Evolutionary conservation across 108 stramenopile genomes (phyloP), one percentile per base, ranked within the genome.

Genomic region (Chaetoceros muelleri): DNA sequence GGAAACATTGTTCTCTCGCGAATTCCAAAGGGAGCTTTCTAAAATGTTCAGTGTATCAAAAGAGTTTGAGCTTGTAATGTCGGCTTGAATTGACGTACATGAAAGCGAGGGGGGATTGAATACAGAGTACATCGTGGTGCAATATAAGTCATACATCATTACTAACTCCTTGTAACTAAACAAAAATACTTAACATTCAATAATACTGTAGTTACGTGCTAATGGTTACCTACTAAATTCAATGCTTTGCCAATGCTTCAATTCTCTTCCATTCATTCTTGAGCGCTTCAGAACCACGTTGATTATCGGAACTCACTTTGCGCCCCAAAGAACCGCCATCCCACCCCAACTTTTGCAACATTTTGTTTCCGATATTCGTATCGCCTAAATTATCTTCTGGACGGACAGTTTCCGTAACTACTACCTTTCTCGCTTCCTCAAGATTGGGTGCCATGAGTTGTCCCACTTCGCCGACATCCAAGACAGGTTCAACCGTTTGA

Each of bases 281-380:
- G 44, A 86, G 59, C 55, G 51, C 49, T 40, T 46, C 59, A 46
- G 46, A 48, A 3, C 23, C 66, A 28, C 30, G 49, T 20, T 55
- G 44, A 22, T 49, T 28, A 0, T 28, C 57, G 31, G 17, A 47
- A 59, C 52, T 65, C 1, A 19, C 3, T 28, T 30, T 28, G 53
- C 18, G 67, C 66, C 18, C 78, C 78, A 28, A 78, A 28, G 1
- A 61, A n/a, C 79, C 78, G 20, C 53, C 59, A 57, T 85, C 75
- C 83, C 83, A 90, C 3, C 89, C 89, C 45, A 90, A 55, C 50
- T 86, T 90, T 58, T 84, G 78, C n/a, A 90, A 79, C 64, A 90
- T 46, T 34, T 76, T 55, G 24, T 84, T 82, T n/a, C 89, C 89
- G 48, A 90, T 65, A 57, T 86, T 81, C 3, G 62, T 44, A 44